Evolutionary conservation across 371 early-diverging fungal genomes (phyloP), one percentile per base, ranked within the genome.

Genomic region (Actinomortierella wolfii): DNA sequence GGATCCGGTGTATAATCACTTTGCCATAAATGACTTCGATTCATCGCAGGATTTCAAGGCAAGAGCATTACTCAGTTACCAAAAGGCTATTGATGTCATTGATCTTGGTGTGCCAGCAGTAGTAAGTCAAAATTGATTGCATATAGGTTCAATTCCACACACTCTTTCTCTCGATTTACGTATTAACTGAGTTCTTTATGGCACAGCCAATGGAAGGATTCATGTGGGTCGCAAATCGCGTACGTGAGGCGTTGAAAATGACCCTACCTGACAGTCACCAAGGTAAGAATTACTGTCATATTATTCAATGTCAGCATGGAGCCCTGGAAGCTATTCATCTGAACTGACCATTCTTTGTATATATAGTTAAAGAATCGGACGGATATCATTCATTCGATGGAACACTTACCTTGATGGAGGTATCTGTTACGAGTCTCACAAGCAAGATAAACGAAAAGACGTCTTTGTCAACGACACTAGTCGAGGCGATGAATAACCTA

Each of bases 41-140:
- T 67, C 74, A 0, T 40, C 49, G 1, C 23, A 63, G 6, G 74
- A 73, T 20, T 73, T 73, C 23, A 56, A 59, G 7, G 51, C 50
- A 2, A 42, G 52, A 45, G 67, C 67, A 7, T 34, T 29, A 2
- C 59, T 57, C 21, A 59, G 52, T 0, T 73, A 67, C 25, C 59
- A 55, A 21, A 62, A 63, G 17, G 74, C 74, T 17, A 64, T 67
- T 1, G 60, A 73, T 73, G 74, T 73, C 14, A 67, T 73, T 23
- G 60, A 63, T 25, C 56, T 54, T 3, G 67, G 67, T 17, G 74
- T 73, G 4, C 67, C 67, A 1, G 56, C 59, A n/a, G 57, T 73
- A 25, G 68, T 68, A 48, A 42, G 59, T 29, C 21, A 9, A 1
- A 9, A 9, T 6, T 25, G 11, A 0, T 6, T 9, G 40, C 5